Evolutionary conservation across 164 flowering plant genomes (phyloP), one percentile per base, ranked within the genome.

Genomic region (Umbilicus rupestris): DNA sequence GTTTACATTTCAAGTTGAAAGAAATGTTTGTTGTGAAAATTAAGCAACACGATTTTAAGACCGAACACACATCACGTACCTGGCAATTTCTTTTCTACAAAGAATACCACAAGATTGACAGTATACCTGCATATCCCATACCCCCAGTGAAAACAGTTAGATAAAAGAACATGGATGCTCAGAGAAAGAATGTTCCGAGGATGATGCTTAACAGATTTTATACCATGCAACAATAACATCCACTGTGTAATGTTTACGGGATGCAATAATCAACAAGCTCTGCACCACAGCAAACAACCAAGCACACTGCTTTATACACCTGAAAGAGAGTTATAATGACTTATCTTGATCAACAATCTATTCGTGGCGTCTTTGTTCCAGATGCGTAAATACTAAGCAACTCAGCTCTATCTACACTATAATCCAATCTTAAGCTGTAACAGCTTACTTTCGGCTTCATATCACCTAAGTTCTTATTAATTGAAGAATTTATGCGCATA

Each of bases 211-310:
- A 22, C 37, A 24, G 20, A 47, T 22, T 5, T 39, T 55, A 64
- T 72, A 73, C 80, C 83, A 80, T 62, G 83, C 83, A 57, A 80
- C 80, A 46, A 80, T 79, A 58, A 77, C 71, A 37, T 80, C 80
- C 59, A 80, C 83, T 15, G 80, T 73, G 78, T 92, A 94, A 75
- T 92, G 99, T 71, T 89, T 94, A 68, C 94, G 91, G 24, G 97
- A 91, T 64, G 99, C 97, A 62, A 94, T 55, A 72, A 94, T 91
- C 79, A 94, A 73, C 26, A 91, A 71, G 82, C 99, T 92, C 75
- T 86, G 92, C 50, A 71, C 64, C 68, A 87, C 77, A 30, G 84
- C 94, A 69, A 83, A 68, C 46, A 87, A 68, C 99, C 99, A 94
- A 22, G 87, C 90, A 73, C 81, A 73, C 52, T 84, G 90, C 77